phyloP scores from a whole-genome alignment of 1,284 basidiomycete genomes.

The Ustilago nuda region DNA sequence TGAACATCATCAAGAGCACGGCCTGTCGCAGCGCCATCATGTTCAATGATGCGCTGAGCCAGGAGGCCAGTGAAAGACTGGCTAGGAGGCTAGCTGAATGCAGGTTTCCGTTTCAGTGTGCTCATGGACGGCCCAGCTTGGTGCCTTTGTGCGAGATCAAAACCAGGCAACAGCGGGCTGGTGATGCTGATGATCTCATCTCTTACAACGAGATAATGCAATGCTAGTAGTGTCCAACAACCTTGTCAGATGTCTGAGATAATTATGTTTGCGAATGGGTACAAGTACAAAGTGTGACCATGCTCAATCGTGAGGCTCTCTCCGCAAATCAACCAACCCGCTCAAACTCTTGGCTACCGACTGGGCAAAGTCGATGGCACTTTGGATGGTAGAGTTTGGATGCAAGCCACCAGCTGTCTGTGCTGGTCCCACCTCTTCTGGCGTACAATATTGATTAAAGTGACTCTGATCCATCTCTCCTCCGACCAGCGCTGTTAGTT shows the following conservation, averaged over 20 bases:
- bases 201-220: background rate
- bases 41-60: constrained; percentile 86
- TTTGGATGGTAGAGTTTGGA: constrained; percentile 36
- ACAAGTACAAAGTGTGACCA: constrained; percentile 9
- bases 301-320: constrained; percentile 32
- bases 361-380: constrained; percentile 35
- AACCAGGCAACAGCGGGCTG: background rate
- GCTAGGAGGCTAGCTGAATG: constrained; percentile 78
- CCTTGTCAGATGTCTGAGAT: background rate
- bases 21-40: constrained; percentile 69
- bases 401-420: constrained; percentile 17
- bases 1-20: constrained; percentile 30
- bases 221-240: background rate
- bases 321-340: constrained; percentile 39
- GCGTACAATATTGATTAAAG: constrained; percentile 30
- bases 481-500: constrained; percentile 28
- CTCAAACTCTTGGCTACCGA: constrained; percentile 26
- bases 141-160: constrained; percentile 33
- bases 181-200: background rate
- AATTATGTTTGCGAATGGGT: constrained; percentile 9
- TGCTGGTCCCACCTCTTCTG: background rate
- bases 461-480: constrained; percentile 38
- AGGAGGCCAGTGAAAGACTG: constrained; percentile 78
- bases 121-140: constrained; percentile 76
- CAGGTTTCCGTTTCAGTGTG: constrained; percentile 89